Evolutionary conservation across 139 green algal genomes (phyloP), one percentile per base, ranked within the genome.

Genomic region (Micractinium sp.): DNA sequence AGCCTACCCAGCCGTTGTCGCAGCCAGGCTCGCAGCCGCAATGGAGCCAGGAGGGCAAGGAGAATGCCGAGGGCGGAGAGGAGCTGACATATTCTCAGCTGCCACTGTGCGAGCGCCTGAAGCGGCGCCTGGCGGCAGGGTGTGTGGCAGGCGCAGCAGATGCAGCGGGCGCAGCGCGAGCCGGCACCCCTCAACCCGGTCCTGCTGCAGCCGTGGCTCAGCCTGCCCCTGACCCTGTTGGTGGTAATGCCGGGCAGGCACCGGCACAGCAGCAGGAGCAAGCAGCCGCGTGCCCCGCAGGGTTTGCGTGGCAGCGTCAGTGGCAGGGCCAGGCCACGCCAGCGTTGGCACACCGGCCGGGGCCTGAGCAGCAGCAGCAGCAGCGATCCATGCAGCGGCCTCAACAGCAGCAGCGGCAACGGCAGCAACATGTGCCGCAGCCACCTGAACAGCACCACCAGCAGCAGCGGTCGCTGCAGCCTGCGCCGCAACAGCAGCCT

Each of bases 201-300:
- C 47, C 5, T 20, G 85, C 89, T 88, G 75, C 81, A 89, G 35
- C 85, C 87, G 60, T 60, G 77, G 86, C 39, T 18, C 39, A 83
- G 78, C 78, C 39, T 38, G 78, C 78, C 25, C 23, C 25, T 33
- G 78, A 33, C 14, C 36, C 14, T 25, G 31, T 36, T 19, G 77
- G 39, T 33, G n/a, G 39, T 36, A 16, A 4, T 2, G 76, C 76
- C 14, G 63, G 36, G 60, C 61, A 79, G 73, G 60, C 74, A 77
- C 33, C 38, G 29, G 63, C 82, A 25, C 27, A 80, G 53, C 29
- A 76, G 75, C 81, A 88, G 74, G 47, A 88, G 77, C 69, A 31
- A 36, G n/a, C n/a, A n/a, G n/a, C n/a, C n/a, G n/a, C n/a, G n/a
- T n/a, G n/a, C n/a, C n/a, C n/a, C n/a, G n/a, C n/a, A n/a, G n/a